These are phyloP conservation scores for Tylopilus sp. DNA, from an alignment of 1,284 basidiomycete species.

Conservation along the genomic window DNA sequence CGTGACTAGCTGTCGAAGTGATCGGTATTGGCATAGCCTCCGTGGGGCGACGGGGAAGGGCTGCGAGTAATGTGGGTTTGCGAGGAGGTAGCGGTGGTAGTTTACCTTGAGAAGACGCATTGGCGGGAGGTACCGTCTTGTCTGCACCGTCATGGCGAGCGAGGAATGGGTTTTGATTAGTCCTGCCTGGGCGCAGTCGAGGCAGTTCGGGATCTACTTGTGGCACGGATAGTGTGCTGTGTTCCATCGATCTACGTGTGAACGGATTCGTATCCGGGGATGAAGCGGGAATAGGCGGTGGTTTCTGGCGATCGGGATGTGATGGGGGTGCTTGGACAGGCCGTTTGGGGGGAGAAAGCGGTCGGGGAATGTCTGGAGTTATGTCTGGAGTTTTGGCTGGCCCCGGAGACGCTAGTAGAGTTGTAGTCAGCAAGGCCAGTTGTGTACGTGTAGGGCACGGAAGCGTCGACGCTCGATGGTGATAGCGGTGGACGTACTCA, in stretches of 20 bases:
- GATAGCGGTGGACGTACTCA: constrained; percentile 35
- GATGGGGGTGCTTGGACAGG: constrained; percentile 20
- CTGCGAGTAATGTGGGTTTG: constrained; percentile 30
- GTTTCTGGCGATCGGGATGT: constrained; percentile 25
- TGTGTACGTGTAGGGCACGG: background rate
- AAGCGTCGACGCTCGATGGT: background rate
- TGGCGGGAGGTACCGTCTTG: constrained; percentile 1
- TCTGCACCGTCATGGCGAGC: constrained; percentile 21
- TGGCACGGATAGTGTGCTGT: background rate
- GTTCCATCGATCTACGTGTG: constrained; percentile 22
- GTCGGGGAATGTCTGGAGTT: constrained; percentile 5
- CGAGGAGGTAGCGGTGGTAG: constrained; percentile 36
- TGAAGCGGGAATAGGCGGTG: constrained; percentile 1
- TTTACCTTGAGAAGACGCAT: constrained; percentile 13
- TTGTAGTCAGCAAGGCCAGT: constrained; percentile 10
- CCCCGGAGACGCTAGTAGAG: constrained; percentile 19
- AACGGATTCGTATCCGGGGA: constrained; percentile 30
- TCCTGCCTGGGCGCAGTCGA: constrained; percentile 22
- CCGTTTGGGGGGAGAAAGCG: constrained; percentile 21
- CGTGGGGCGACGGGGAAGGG: constrained; percentile 22
- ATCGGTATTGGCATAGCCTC: constrained; percentile 8
- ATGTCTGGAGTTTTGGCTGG: constrained; percentile 9
- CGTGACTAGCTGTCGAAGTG: constrained; percentile 3
- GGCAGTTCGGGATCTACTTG: constrained; percentile 17
- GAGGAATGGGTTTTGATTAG: constrained; percentile 34